Percentiles rank a stretch among this genome's conserved stretches.
These are phyloP conservation scores for Adansonia gregorii DNA, from an alignment of 441 rosid species.

Conservation along the genomic window DNA sequence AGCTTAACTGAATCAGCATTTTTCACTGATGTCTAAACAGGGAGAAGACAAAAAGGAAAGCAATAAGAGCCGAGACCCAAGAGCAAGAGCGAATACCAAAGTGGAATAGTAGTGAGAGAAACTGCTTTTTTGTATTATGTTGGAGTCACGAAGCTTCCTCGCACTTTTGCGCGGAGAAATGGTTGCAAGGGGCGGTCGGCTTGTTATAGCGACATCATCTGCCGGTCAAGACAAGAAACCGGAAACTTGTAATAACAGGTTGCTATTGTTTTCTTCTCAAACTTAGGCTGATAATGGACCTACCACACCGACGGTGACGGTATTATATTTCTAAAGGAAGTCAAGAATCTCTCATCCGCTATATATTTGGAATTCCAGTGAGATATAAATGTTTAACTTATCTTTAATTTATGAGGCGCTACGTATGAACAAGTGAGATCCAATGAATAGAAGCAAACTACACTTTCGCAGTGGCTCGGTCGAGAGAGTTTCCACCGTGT, in stretches of 20 bases:
- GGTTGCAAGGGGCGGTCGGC: no score
- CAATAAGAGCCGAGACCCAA: not conserved
- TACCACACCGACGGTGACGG: not conserved
- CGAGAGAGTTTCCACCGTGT: not conserved
- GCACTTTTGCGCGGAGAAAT: not conserved
- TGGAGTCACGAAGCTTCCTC: constrained; percentile 15
- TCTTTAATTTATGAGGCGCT: no score
- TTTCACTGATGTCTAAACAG: not conserved
- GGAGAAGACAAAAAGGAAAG: not conserved
- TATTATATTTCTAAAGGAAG: no score
- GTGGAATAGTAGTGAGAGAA: not conserved
- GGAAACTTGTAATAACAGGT: constrained; percentile 4
- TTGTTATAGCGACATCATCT: not conserved
- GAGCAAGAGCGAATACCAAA: not conserved
- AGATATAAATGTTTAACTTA: no score
- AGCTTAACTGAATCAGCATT: not conserved
- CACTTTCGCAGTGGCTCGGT: not conserved
- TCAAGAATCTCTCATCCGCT: no score
- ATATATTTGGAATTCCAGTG: no score
- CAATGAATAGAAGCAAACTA: no score
- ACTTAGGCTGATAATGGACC: not conserved
- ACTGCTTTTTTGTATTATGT: not conserved
- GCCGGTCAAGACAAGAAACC: not conserved
- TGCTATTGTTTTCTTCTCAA: not conserved
- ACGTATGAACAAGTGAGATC: no score